These are phyloP conservation scores for Candida pseudocylindracea DNA, from an alignment of 1,139 yeast genomes.

Conservation along the genomic window DNA sequence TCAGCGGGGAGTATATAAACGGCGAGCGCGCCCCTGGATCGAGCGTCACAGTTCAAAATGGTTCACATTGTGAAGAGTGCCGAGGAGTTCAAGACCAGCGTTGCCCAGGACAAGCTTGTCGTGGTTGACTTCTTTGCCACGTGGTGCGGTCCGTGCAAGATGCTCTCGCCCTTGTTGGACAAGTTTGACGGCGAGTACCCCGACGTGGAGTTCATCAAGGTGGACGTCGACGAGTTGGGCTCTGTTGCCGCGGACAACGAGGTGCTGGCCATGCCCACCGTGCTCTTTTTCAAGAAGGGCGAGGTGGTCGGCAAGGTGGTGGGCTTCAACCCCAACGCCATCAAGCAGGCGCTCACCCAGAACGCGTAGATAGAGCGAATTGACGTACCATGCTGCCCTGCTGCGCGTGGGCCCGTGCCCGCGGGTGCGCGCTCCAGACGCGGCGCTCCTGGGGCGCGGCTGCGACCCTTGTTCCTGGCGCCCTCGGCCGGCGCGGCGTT, in stretches of 20 bases:
- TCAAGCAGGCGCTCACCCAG: conserved; percentile 44
- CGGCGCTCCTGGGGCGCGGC: too few species aligned
- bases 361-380: conserved; percentile 14
- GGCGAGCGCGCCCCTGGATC: too few species aligned
- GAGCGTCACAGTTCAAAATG: conserved; percentile 8
- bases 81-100: conserved; percentile 41
- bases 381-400: too few species aligned
- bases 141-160: conserved; percentile 93
- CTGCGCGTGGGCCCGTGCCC: too few species aligned
- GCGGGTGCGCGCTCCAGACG: too few species aligned
- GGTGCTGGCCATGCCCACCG: conserved; percentile 78
- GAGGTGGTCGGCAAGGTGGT: conserved; percentile 48
- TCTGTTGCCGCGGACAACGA: conserved; percentile 56
- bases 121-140: conserved; percentile 76
- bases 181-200: conserved; percentile 26
- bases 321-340: conserved; percentile 75
- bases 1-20: too few species aligned
- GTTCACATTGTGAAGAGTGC: conserved; percentile 17
- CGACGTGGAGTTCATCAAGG: conserved; percentile 52
- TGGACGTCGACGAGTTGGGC: conserved; percentile 64
- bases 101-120: conserved; percentile 31
- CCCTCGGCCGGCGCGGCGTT: too few species aligned
- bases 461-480: too few species aligned
- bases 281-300: conserved; percentile 60
- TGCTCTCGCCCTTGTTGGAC: conserved; percentile 59